Evolutionary conservation across 139 green algal genomes (phyloP).

Genomic region (Spirogloea muscicola): DNA sequence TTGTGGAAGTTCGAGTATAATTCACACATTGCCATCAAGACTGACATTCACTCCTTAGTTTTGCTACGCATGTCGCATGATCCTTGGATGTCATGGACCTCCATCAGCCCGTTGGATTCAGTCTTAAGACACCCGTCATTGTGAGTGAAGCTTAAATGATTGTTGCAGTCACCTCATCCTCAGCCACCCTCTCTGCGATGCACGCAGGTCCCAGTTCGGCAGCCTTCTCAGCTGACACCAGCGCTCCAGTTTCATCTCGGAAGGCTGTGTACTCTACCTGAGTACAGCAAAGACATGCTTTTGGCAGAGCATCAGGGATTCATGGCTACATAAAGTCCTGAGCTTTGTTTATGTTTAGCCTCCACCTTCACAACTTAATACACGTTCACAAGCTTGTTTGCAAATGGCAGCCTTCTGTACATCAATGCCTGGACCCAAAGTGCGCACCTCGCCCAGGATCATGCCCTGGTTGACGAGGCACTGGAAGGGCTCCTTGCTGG

Average conservation of each 20-base stretch:
- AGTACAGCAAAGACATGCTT: no score
- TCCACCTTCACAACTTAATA: not conserved
- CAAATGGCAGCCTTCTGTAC: not conserved
- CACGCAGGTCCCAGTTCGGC: slow-evolving; percentile 14
- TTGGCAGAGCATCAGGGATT: no score
- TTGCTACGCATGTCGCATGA: no score
- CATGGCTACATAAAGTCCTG: not conserved
- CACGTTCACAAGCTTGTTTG: slow-evolving; percentile 46
- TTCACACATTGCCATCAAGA: not conserved
- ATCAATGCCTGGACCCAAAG: no score
- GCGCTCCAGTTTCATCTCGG: slow-evolving; percentile 1
- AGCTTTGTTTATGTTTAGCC: not conserved
- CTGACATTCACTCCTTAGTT: slow-evolving; percentile 9
- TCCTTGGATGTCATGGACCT: no score
- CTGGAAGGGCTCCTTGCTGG: slow-evolving; percentile 88
- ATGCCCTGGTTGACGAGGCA: slow-evolving; percentile 94
- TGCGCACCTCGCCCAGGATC: slow-evolving; percentile 94
- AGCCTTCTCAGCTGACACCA: not conserved
- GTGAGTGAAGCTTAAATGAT: no score
- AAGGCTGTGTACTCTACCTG: slow-evolving; percentile 42
- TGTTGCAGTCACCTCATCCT: slow-evolving; percentile 18
- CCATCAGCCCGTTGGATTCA: no score
- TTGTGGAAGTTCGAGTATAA: not conserved
- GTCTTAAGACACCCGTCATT: no score
- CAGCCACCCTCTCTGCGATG: slow-evolving; percentile 27